These are phyloP conservation scores for Agarophyton chilense DNA, from an alignment of 23 red algal species.

Conservation along the genomic window DNA sequence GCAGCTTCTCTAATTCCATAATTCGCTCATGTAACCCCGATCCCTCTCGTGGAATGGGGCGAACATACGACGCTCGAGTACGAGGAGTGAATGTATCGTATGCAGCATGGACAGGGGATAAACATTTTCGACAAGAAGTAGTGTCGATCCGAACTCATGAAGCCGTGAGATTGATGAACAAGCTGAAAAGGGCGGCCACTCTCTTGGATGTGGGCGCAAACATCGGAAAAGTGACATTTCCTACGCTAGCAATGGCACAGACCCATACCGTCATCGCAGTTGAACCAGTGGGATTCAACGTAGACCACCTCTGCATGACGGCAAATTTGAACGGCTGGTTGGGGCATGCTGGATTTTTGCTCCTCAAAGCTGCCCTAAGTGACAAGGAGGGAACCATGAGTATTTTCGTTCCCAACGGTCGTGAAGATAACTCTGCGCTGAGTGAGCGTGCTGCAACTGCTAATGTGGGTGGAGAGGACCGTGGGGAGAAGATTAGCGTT, in stretches of 20 bases:
- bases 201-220: conserved; percentile 57
- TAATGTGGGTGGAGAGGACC: conserved; percentile 26
- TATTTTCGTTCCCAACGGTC: conserved; percentile 41
- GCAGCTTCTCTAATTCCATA: not conserved
- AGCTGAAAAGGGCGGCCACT: conserved; percentile 36
- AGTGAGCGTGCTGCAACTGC: not conserved
- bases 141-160: conserved; percentile 37
- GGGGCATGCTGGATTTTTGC: conserved; percentile 45
- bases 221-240: conserved; percentile 59
- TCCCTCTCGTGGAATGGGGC: conserved; percentile 2
- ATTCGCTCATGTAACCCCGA: not conserved
- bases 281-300: conserved; percentile 43
- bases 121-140: not conserved
- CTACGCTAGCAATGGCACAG: conserved; percentile 33
- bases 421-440: conserved; percentile 46
- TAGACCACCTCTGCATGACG: conserved; percentile 54
- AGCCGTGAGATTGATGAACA: conserved; percentile 54
- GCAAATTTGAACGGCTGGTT: conserved; percentile 62
- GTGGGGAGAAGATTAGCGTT: conserved; percentile 17
- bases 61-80: conserved; percentile 31
- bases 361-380: conserved; percentile 37
- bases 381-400: conserved; percentile 22
- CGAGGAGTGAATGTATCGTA: conserved; percentile 40
- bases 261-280: conserved; percentile 50
- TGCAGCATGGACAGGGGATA: conserved; percentile 35